phyloP scores from a whole-genome alignment of 371 early-diverging fungal genomes.

The Enterocytospora artemiae region DNA sequence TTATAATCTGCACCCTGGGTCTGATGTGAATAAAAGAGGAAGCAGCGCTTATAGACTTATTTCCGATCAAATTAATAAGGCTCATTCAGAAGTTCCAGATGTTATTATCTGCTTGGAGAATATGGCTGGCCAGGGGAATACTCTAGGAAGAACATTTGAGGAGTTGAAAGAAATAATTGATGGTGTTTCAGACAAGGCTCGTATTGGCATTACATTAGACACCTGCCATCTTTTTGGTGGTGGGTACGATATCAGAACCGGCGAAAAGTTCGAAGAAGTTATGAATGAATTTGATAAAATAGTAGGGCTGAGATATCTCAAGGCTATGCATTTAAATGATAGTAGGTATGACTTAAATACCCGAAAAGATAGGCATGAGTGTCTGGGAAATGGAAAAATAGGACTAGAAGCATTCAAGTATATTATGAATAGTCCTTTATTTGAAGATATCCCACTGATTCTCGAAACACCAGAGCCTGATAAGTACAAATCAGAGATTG shows the following conservation, averaged over 20 bases:
- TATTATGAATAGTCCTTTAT: constrained; percentile 60
- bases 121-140: constrained; percentile 63
- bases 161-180: constrained; percentile 60
- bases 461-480: constrained; percentile 62
- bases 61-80: constrained; percentile 60
- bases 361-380: constrained; percentile 62
- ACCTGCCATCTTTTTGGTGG: constrained; percentile 65
- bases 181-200: constrained; percentile 59
- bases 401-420: constrained; percentile 61
- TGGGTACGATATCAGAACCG: constrained; percentile 62
- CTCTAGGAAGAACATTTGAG: constrained; percentile 60
- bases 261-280: constrained; percentile 57
- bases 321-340: constrained; percentile 64
- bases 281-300: constrained; percentile 60
- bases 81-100: constrained; percentile 52
- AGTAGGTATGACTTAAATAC: constrained; percentile 58
- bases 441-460: constrained; percentile 61
- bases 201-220: constrained; percentile 64
- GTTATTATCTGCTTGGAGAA: constrained; percentile 62
- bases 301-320: constrained; percentile 61
- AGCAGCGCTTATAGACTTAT: constrained; percentile 57
- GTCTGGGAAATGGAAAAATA: constrained; percentile 62
- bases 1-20: constrained; percentile 65
- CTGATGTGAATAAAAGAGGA: constrained; percentile 57
- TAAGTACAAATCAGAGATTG: constrained; percentile 51